Base-by-base conservation (phyloP, 2,329 filamentous ascomycete genomes). In the Colletotrichum abscissum region DNA sequence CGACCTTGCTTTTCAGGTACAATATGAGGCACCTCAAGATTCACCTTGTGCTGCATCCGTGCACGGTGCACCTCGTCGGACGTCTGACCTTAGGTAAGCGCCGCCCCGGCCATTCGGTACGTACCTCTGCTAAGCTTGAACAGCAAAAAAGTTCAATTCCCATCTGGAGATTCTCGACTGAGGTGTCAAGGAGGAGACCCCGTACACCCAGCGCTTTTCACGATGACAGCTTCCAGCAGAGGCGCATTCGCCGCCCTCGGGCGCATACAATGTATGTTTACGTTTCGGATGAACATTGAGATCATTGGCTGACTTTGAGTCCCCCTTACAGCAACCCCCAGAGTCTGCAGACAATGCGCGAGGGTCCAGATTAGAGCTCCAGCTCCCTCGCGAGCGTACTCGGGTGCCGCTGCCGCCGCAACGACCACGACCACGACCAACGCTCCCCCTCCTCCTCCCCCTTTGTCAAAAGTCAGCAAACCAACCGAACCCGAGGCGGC, bases 191-290 rank as follows among this genome's bases (percentile, higher is more conserved):
- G 69, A 68, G 57, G 49, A 66, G 67, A 69, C 57, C 42, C 54
- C 52, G 33, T 63, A 75, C 58, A 69, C 54, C 35, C 42, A 76
- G 67, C 59, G 55, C 60, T 74, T 74, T 74, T 72, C 73, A 84
- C 68, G 72, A 89, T 91, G 89, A 84, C 87, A 76, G 86, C 87
- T 76, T 86, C 88, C 78, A 89, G 89, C 84, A 88, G 89, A 85
- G 88, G 89, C 76, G 81, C 86, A 76, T 85, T 82, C 79, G 85
- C 86, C 79, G 81, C 87, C 72, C 83, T 86, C 77, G 84, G 84
- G 75, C 82, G 88, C 67, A 77, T 91, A 71, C 84, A 85, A 79
- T 84, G 90, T 91, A 79, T 79, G 87, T 67, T 59, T 22, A 46
- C 33, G n/a, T 19, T 67, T 22, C 52, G 46, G 28, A 26, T 5